phyloP scores from a whole-genome alignment of 2,329 filamentous ascomycete species.

The Arachnomyces sp. region DNA sequence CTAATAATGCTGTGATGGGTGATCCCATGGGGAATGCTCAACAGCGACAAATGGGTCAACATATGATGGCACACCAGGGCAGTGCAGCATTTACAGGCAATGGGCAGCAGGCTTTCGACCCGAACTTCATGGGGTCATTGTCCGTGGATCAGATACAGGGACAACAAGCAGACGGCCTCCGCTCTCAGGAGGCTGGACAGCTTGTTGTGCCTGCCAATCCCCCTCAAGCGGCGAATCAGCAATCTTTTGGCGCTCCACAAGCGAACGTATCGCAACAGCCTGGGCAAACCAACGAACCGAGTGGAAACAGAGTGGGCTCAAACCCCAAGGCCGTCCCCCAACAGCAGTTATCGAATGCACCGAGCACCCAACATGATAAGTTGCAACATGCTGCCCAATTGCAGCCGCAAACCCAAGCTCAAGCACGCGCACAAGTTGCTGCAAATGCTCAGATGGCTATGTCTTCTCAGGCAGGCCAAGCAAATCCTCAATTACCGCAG shows the following conservation, averaged over 20 bases:
- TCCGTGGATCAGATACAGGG: slow-evolving; percentile 48
- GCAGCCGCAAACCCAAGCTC: slow-evolving; percentile 32
- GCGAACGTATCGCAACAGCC: slow-evolving; percentile 37
- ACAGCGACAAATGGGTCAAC: slow-evolving; percentile 36
- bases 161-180: slow-evolving; percentile 56
- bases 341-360: slow-evolving; percentile 32
- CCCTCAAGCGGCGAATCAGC: slow-evolving; percentile 39
- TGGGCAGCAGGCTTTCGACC: slow-evolving; percentile 25
- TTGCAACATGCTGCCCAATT: slow-evolving; percentile 31
- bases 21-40: slow-evolving; percentile 32
- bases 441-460: slow-evolving; percentile 40
- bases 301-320: slow-evolving; percentile 29
- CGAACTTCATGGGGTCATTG: slow-evolving; percentile 32
- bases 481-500: slow-evolving; percentile 29
- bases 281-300: slow-evolving; percentile 30
- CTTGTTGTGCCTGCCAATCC: slow-evolving; percentile 59
- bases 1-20: slow-evolving; percentile 26
- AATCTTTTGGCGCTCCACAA: slow-evolving; percentile 33
- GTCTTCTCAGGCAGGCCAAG: slow-evolving; percentile 40
- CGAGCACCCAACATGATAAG: slow-evolving; percentile 37
- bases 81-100: slow-evolving; percentile 29
- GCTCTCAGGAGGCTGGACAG: slow-evolving; percentile 54
- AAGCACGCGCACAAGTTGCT: slow-evolving; percentile 36
- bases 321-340: slow-evolving; percentile 34
- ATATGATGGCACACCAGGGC: slow-evolving; percentile 33